Evolutionary conservation across 129 eudicot genomes (phyloP), one percentile per base, ranked within the genome.

Genomic region (Escallonia herrerae): DNA sequence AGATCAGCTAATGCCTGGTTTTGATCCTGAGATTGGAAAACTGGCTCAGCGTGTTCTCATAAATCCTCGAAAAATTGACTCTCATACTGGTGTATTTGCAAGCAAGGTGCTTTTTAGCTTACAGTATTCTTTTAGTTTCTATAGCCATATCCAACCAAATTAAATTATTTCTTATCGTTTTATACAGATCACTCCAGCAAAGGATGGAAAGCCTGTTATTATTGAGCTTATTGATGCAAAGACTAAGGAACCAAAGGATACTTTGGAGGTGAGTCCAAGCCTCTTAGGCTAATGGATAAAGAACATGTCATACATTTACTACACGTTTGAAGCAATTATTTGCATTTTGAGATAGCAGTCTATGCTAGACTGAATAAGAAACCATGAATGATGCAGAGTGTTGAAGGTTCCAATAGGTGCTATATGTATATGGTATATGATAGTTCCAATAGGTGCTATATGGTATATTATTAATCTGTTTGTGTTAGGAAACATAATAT

Each of bases 1-100:
- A 65, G 99, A 94, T 84, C 97, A 89, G 79, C 82, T 94, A 58
- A 89, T 94, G 99, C 99, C 97, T 44, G 99, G 99, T 48, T 94
- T 94, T 43, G 99, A 94, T 70, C 99, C 99, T 50, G 99, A 94
- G 82, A 94, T 94, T 67, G 90, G 97, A 50, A 94, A 94, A 68
- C 72, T 94, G 83, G 99, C 99, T 57, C 99, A 94, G 70, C 69
- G 99, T 72, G 95, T 94, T 78, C 93, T 94, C 49, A 89, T 94
- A 66, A 94, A 89, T 84, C 96, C 99, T 51, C 80, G 97, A 67
- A 94, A 94, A 79, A 89, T 94, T 58, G 99, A 94, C 68, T 94
- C 81, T 68, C 84, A 94, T 67, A 94, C 97, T 69, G 99, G 99
- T 73, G 99, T 94, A 73, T 94, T 94, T 80, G 97, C 97, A 48